A percentile compares a stretch with the other conserved stretches of the same genome.
Conservation (phyloP, 768 basidiomycete genomes). For the Neoboletus magnificus region DNA sequence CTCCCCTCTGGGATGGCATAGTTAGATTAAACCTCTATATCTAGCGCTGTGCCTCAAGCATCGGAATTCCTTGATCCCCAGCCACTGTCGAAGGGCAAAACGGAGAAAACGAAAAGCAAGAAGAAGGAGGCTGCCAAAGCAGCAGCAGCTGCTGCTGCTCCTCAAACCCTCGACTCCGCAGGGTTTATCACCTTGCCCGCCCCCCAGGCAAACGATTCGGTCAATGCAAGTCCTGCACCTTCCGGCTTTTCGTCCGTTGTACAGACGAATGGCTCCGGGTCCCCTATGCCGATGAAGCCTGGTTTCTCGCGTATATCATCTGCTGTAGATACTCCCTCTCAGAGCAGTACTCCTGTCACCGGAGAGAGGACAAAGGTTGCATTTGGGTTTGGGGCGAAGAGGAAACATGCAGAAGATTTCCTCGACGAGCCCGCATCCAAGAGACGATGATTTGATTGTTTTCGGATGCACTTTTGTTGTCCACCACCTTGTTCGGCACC, state of each 20-base stretch:
- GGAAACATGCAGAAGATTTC: slow-evolving; percentile 75
- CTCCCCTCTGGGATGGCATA: background rate
- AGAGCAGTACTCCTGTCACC: slow-evolving; percentile 53
- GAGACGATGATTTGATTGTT: slow-evolving; percentile 30
- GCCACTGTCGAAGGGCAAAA: slow-evolving; percentile 78
- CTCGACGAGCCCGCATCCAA: slow-evolving; percentile 66
- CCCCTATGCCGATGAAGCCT: slow-evolving; percentile 60
- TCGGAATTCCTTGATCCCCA: slow-evolving; percentile 78
- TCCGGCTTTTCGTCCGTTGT: slow-evolving; percentile 34
- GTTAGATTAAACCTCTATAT: slow-evolving; percentile 10
- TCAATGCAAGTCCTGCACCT: slow-evolving; percentile 43
- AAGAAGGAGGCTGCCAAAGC: slow-evolving; percentile 61
- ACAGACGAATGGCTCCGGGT: slow-evolving; percentile 40
- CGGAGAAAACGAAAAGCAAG: slow-evolving; percentile 79
- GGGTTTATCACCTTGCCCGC: slow-evolving; percentile 76
- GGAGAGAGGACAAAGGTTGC: slow-evolving; percentile 71
- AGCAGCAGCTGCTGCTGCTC: slow-evolving; percentile 31
- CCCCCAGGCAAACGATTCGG: slow-evolving; percentile 43
- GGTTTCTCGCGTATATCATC: slow-evolving; percentile 78
- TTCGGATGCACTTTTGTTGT: background rate
- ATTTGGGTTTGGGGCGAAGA: slow-evolving; percentile 74
- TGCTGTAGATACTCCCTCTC: slow-evolving; percentile 46
- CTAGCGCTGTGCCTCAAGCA: slow-evolving; percentile 82
- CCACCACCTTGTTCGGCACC: background rate
- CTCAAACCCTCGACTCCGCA: slow-evolving; percentile 44